Evolutionary conservation across 495 filamentous ascomycete genomes (phyloP), one percentile per base, ranked within the genome.

Genomic region (Aspergillus homomorphus): DNA sequence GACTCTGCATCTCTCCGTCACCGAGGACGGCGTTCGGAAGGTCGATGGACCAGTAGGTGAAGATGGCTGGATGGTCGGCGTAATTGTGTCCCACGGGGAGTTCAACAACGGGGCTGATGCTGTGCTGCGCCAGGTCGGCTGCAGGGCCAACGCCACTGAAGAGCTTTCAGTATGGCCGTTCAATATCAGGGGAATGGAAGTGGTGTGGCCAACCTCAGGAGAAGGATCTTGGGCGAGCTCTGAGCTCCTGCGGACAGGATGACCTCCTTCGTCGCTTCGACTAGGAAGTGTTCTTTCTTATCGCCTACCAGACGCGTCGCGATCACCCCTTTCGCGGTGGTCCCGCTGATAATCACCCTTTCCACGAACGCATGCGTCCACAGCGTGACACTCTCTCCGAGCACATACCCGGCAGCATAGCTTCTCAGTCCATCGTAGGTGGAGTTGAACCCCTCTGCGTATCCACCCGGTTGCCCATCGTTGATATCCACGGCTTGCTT

Each of bases 381-480:
- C 1, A 51, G 48, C 15, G 3, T 51, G 24, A 51, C 48, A 30
- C 30, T 51, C 16, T 1, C 28, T 7, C 48, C 48, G 15, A 51
- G 23, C 15, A 19, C 23, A 23, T 51, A 51, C 23, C 48, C 28
- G 15, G 16, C 28, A 0, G 48, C 48, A 28, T 28, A 51, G 48
- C 48, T 51, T 9, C 48, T n/a, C 48, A 28, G 28, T 1, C 48
- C 48, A 9, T 18, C 48, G 18, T 51, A 51, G 23, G 48, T 51
- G 48, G 48, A 51, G 48, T 51, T 51, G 48, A 51, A 51, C 15
- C 15, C 48, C 48, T 51, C 48, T 15, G 48, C 16, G 15, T 51
- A 51, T 28, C 48, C 48, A 14, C 18, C 23, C n/a, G 22, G 48
- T 2, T 30, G 23, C 2, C 48, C 48, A 4, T 0, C 23, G 18